Percentiles rank a stretch among this genome's conserved stretches.
Conservation (phyloP, 306 rosid species). For the Biancaea sappan region DNA sequence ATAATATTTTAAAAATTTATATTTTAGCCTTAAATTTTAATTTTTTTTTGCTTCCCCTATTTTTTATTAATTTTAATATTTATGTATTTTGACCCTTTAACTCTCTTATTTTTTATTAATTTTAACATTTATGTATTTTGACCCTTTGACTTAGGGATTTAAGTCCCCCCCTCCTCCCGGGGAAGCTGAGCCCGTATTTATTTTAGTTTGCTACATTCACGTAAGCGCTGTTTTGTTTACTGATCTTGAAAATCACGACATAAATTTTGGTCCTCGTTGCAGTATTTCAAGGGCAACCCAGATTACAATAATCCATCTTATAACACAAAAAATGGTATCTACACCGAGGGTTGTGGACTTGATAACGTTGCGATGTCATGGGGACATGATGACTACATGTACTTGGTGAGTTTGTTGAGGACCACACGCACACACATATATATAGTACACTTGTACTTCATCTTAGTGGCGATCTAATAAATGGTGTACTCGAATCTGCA, state of each 20-base stretch:
- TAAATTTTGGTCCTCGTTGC: background rate
- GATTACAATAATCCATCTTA: conserved; percentile 45
- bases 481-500: background rate
- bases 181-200: too few relatives aligned
- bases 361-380: conserved; percentile 60
- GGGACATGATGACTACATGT: conserved; percentile 82
- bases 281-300: conserved; percentile 63
- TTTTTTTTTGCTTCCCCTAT: too few relatives aligned
- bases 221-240: background rate
- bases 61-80: too few relatives aligned
- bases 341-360: conserved; percentile 57
- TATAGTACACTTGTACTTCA: background rate
- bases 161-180: too few relatives aligned
- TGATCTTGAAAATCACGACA: background rate
- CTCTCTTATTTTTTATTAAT: too few relatives aligned
- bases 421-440: background rate
- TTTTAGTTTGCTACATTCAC: too few relatives aligned
- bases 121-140: too few relatives aligned
- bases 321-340: conserved; percentile 48
- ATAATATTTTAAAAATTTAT: too few relatives aligned
- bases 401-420: conserved; percentile 41
- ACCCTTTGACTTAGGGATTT: too few relatives aligned
- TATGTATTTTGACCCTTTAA: too few relatives aligned
- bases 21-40: too few relatives aligned
- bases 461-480: background rate